Evolutionary conservation across 1,284 basidiomycete genomes (phyloP).

Genomic region (Cryptococcus sp.): DNA sequence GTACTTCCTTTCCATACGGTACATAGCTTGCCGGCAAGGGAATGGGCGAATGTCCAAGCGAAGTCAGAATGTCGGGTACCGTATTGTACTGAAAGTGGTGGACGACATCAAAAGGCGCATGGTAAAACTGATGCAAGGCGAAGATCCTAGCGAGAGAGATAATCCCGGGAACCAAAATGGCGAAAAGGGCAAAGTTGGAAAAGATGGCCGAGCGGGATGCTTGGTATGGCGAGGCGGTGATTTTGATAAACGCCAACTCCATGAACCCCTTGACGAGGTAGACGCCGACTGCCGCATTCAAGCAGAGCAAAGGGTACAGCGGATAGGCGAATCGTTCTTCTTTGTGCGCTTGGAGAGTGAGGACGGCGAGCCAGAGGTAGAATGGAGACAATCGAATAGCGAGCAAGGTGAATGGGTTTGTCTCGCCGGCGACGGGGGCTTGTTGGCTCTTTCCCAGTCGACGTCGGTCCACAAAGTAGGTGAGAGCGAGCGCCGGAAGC

Average conservation of each 20-base stretch:
- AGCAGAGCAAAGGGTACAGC: constrained; percentile 81
- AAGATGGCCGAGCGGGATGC: constrained; percentile 72
- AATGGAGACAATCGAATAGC: constrained; percentile 71
- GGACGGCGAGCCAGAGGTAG: constrained; percentile 80
- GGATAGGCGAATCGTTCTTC: constrained; percentile 99
- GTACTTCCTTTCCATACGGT: constrained; percentile 48
- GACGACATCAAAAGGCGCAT: constrained; percentile 73
- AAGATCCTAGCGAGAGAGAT: constrained; percentile 73
- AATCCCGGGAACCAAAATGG: constrained; percentile 60
- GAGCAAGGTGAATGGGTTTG: constrained; percentile 69
- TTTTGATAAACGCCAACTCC: constrained; percentile 65
- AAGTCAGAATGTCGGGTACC: constrained; percentile 70
- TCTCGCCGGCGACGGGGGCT: constrained; percentile 55
- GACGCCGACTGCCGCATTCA: constrained; percentile 84
- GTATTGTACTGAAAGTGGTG: constrained; percentile 71
- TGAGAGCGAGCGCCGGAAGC: constrained; percentile 72
- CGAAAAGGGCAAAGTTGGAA: constrained; percentile 64
- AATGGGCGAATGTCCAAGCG: constrained; percentile 57
- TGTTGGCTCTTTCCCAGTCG: constrained; percentile 64
- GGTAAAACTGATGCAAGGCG: constrained; percentile 83
- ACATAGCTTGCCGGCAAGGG: constrained; percentile 29
- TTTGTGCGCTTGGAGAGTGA: constrained; percentile 84
- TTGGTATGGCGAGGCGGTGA: constrained; percentile 81
- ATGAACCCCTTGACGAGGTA: constrained; percentile 80
- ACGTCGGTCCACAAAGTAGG: constrained; percentile 66